Evolutionary conservation across 768 basidiomycete species (phyloP).

Genomic region (Mycena crocata): DNA sequence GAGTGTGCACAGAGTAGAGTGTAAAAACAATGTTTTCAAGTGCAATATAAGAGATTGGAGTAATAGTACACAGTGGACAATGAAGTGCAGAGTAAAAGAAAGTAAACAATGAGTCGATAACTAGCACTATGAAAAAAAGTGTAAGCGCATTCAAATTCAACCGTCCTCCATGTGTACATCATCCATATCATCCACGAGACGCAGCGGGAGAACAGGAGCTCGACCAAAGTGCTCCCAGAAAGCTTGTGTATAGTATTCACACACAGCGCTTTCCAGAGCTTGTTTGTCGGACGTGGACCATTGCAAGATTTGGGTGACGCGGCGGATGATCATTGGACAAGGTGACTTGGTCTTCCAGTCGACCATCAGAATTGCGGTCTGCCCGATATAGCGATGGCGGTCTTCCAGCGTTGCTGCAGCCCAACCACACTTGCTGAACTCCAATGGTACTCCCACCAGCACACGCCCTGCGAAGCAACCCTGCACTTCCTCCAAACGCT

Average conservation of each 20-base stretch:
- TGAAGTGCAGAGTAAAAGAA: too few relatives aligned
- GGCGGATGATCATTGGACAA: not conserved
- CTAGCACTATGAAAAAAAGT: too few relatives aligned
- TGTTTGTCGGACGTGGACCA: not conserved
- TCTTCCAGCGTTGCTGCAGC: not conserved
- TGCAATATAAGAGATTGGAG: too few relatives aligned
- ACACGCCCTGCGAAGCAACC: not conserved
- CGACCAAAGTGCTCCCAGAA: constrained; percentile 8
- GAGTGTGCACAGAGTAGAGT: too few relatives aligned
- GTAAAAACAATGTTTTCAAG: too few relatives aligned
- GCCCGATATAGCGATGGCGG: not conserved
- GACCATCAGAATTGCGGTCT: not conserved
- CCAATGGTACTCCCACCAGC: not conserved
- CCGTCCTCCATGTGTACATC: not conserved
- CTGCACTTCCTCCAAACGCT: not conserved
- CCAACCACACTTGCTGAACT: not conserved
- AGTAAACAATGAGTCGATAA: too few relatives aligned
- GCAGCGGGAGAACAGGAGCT: not conserved
- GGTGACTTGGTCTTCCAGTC: not conserved
- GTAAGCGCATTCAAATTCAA: too few relatives aligned
- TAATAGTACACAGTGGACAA: too few relatives aligned
- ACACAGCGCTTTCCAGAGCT: not conserved
- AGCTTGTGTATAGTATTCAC: not conserved
- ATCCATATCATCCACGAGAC: not conserved
- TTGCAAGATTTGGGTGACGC: not conserved